These are phyloP conservation scores for Papiliotrema laurentii DNA, from an alignment of 1,284 basidiomycete genomes.

Conservation along the genomic window DNA sequence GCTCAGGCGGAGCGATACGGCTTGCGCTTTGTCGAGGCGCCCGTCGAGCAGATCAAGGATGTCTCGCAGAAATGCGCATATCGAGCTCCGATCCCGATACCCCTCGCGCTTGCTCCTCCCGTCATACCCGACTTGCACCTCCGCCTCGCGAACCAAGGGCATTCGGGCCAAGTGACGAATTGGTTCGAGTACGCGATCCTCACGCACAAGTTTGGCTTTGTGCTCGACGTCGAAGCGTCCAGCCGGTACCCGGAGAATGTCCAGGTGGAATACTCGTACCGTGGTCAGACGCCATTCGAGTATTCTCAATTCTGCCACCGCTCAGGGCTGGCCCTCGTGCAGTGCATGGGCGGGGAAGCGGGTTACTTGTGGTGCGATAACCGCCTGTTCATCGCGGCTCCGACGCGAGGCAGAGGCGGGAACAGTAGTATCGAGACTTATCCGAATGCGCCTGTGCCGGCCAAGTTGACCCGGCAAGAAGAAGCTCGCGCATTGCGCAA, in stretches of 20 bases:
- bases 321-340: constrained; percentile 78
- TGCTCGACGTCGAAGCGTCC: constrained; percentile 78
- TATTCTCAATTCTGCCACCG: constrained; percentile 86
- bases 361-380: constrained; percentile 87
- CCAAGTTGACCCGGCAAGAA: constrained; percentile 31
- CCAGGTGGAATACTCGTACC: constrained; percentile 85
- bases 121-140: constrained; percentile 63
- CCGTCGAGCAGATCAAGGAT: constrained; percentile 77
- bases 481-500: constrained; percentile 48
- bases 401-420: constrained; percentile 19
- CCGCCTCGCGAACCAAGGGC: constrained; percentile 53
- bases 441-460: constrained; percentile 16
- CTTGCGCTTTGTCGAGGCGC: constrained; percentile 85
- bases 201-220: constrained; percentile 66
- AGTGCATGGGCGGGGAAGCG: constrained; percentile 68
- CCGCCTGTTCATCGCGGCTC: constrained; percentile 54
- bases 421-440: constrained; percentile 52
- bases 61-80: constrained; percentile 77
- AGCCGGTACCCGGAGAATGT: constrained; percentile 69
- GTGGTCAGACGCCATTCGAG: constrained; percentile 62
- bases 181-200: constrained; percentile 80
- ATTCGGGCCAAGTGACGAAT: constrained; percentile 55
- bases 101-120: constrained; percentile 67
- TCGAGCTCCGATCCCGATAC: constrained; percentile 79
- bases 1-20: constrained; percentile 85